Evolutionary conservation across 2,329 filamentous ascomycete species (phyloP).

Genomic region (Arthrobotrys sinensis): DNA sequence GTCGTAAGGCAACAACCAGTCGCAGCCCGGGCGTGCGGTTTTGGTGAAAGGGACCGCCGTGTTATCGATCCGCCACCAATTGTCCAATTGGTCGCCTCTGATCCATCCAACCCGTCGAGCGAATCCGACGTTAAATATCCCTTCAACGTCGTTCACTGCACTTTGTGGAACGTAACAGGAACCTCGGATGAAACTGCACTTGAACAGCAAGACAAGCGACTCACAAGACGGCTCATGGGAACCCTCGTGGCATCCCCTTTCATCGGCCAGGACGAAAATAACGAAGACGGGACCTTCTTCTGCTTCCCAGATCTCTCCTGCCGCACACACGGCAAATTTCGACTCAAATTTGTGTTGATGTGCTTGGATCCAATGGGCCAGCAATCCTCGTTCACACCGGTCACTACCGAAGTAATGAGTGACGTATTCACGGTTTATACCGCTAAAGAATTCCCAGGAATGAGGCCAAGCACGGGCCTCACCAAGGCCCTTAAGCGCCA

Average conservation of each 20-base stretch:
- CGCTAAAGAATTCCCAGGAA: conserved; percentile 88
- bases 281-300: conserved; percentile 84
- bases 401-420: conserved; percentile 74
- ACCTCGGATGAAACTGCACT: conserved; percentile 77
- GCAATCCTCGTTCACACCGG: conserved; percentile 68
- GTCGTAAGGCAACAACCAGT: conserved; percentile 82
- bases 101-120: conserved; percentile 70
- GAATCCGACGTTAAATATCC: conserved; percentile 76
- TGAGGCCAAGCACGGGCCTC: conserved; percentile 81
- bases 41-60: conserved; percentile 84
- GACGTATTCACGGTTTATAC: conserved; percentile 85
- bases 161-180: conserved; percentile 80
- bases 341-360: conserved; percentile 81
- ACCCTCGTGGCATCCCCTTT: conserved; percentile 83
- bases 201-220: conserved; percentile 80
- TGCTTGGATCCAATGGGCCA: conserved; percentile 74
- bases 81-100: conserved; percentile 79
- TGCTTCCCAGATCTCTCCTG: conserved; percentile 87
- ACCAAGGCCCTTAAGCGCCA: conserved; percentile 83
- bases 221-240: conserved; percentile 84
- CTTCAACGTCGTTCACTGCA: conserved; percentile 81
- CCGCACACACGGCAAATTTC: conserved; percentile 81
- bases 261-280: conserved; percentile 80
- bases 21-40: conserved; percentile 84
- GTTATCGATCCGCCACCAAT: conserved; percentile 89